phyloP scores from a whole-genome alignment of 2,329 filamentous ascomycete genomes.

The Xylariaceae sp. region DNA sequence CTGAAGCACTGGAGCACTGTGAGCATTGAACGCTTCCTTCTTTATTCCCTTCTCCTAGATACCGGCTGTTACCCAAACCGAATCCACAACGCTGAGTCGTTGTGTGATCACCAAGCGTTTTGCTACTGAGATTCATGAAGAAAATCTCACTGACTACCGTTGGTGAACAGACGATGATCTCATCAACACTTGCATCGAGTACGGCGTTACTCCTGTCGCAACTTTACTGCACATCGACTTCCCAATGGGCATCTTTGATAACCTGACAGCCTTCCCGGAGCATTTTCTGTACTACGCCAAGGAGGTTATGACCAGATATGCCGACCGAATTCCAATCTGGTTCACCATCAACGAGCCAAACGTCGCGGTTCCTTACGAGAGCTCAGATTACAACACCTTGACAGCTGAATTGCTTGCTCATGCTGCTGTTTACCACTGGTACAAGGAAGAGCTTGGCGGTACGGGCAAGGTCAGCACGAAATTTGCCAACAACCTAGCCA shows the following conservation, averaged over 20 bases:
- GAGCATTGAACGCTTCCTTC: too few relatives aligned
- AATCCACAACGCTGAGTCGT: too few relatives aligned
- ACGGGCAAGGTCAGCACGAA: constrained; percentile 46
- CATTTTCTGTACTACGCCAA: constrained; percentile 51
- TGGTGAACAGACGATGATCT: constrained; percentile 52
- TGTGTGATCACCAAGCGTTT: too few relatives aligned
- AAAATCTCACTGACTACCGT: too few relatives aligned
- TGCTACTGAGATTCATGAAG: too few relatives aligned
- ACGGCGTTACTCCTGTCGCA: constrained; percentile 44
- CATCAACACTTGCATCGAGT: constrained; percentile 43
- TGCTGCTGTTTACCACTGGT: constrained; percentile 47
- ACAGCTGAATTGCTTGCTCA: constrained; percentile 40
- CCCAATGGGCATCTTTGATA: constrained; percentile 37
- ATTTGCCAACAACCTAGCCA: constrained; percentile 46
- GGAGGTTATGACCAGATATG: constrained; percentile 46
- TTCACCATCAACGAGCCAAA: constrained; percentile 52
- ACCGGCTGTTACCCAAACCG: too few relatives aligned
- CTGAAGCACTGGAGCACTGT: constrained; percentile 47
- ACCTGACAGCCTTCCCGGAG: constrained; percentile 39
- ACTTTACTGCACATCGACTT: constrained; percentile 48
- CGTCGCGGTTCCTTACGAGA: constrained; percentile 15
- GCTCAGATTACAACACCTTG: constrained; percentile 33
- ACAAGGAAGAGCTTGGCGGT: constrained; percentile 49
- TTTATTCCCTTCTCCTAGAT: too few relatives aligned
- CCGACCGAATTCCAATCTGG: constrained; percentile 47